Evolutionary conservation across 768 basidiomycete genomes (phyloP).

Genomic region (Lanmaoa rubissima): DNA sequence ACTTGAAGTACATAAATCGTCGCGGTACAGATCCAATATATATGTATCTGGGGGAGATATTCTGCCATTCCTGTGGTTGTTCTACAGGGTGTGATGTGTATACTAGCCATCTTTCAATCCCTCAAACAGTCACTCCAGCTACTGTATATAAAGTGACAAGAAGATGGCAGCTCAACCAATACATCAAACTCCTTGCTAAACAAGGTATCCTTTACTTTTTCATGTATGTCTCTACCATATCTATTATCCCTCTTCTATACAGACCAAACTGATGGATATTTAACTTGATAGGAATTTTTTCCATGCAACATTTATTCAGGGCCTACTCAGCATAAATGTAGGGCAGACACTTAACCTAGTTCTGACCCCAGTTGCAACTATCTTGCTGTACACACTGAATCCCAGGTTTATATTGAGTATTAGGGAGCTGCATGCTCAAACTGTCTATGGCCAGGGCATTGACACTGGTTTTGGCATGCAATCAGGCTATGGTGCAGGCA

Average conservation of each 20-base stretch:
- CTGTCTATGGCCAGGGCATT: background rate
- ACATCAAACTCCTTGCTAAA: slow-evolving; percentile 1
- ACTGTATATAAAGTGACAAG: background rate
- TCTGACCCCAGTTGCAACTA: background rate
- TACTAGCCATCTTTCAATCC: background rate
- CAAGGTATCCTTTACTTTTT: slow-evolving; percentile 10
- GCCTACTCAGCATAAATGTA: background rate
- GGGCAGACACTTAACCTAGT: background rate
- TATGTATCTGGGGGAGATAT: too few species aligned
- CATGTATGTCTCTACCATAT: background rate
- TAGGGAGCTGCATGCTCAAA: background rate
- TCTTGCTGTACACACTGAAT: background rate
- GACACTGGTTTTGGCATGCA: slow-evolving; percentile 6
- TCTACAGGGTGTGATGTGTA: slow-evolving; percentile 4
- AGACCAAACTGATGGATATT: background rate
- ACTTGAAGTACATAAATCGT: too few species aligned
- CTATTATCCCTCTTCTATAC: too few species aligned
- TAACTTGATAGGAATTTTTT: slow-evolving; percentile 1
- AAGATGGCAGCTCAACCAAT: slow-evolving; percentile 8
- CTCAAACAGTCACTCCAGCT: background rate
- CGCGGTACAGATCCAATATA: too few species aligned
- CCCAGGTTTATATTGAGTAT: slow-evolving; percentile 8
- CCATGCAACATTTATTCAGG: background rate
- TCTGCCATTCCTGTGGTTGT: background rate
- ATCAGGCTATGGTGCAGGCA: too few species aligned